A percentile compares a stretch with the other conserved stretches of the same genome.
Evolutionary conservation across 169 alveolate species (phyloP).

Genomic region (Plasmodium berghei): DNA sequence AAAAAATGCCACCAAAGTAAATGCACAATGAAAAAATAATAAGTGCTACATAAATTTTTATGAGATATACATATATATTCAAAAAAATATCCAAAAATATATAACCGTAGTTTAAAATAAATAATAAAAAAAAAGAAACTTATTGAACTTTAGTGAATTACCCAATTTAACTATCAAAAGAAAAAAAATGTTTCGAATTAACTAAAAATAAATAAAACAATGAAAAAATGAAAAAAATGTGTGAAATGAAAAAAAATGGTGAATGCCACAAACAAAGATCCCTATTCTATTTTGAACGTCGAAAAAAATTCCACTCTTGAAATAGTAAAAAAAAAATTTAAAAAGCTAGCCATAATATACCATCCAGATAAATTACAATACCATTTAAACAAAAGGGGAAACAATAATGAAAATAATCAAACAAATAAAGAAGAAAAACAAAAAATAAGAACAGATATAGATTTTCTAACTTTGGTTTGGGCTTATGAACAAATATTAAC

Average conservation of each 20-base stretch:
- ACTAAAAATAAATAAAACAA: no score
- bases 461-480: constrained; percentile 62
- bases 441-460: constrained; percentile 18
- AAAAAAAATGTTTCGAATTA: no score
- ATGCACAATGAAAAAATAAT: no score
- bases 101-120: no score
- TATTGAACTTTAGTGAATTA: no score
- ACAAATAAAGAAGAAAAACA: constrained; percentile 11
- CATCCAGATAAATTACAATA: constrained; percentile 59
- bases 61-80: no score
- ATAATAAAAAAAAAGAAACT: no score
- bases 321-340: constrained; percentile 46
- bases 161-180: no score
- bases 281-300: constrained; percentile 57
- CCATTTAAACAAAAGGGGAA: constrained; percentile 19
- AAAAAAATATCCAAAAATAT: no score
- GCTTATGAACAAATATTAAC: constrained; percentile 69
- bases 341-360: constrained; percentile 59
- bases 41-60: no score
- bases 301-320: constrained; percentile 53
- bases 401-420: constrained; percentile 6
- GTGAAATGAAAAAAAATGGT: constrained; percentile 17
- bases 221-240: no score
- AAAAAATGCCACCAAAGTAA: no score
- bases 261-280: constrained; percentile 12